Evolutionary conservation across 495 filamentous ascomycete species (phyloP).

Genomic region (Penicillium egyptiacum): DNA sequence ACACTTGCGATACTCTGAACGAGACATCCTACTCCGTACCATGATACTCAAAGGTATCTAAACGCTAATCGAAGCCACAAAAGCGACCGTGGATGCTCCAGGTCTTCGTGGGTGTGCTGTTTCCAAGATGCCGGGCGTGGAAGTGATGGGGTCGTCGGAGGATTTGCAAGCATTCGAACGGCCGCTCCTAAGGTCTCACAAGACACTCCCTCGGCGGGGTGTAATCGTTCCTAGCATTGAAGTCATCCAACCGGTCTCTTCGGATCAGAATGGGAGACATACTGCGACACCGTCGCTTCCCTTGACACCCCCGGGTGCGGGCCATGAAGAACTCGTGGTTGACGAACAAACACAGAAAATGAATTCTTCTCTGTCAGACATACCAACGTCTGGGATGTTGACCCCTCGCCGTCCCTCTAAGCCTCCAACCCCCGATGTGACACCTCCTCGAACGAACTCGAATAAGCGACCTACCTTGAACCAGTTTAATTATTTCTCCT

Average conservation of each 20-base stretch:
- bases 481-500: slow-evolving; percentile 34
- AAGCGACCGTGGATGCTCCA: slow-evolving; percentile 4
- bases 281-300: slow-evolving; percentile 36
- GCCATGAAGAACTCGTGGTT: slow-evolving; percentile 25
- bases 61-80: background rate
- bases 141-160: slow-evolving; percentile 33
- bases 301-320: slow-evolving; percentile 41
- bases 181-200: slow-evolving; percentile 47
- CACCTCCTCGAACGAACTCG: slow-evolving; percentile 58
- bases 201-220: slow-evolving; percentile 43
- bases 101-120: slow-evolving; percentile 2
- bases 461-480: slow-evolving; percentile 45
- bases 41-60: slow-evolving; percentile 11
- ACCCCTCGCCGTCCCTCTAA: slow-evolving; percentile 64
- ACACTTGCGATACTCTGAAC: slow-evolving; percentile 15
- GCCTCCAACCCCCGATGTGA: slow-evolving; percentile 72
- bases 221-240: slow-evolving; percentile 28
- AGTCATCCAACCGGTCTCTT: slow-evolving; percentile 28
- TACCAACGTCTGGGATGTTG: slow-evolving; percentile 32
- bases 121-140: slow-evolving; percentile 40
- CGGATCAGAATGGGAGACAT: slow-evolving; percentile 27
- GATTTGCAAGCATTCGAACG: slow-evolving; percentile 33
- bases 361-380: slow-evolving; percentile 26
- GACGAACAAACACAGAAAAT: slow-evolving; percentile 28
- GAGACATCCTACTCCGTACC: slow-evolving; percentile 5